Percentiles rank a stretch among this genome's conserved stretches.
These are phyloP conservation scores for Botryotinia globosa DNA, from an alignment of 2,329 filamentous ascomycete species.

Conservation along the genomic window DNA sequence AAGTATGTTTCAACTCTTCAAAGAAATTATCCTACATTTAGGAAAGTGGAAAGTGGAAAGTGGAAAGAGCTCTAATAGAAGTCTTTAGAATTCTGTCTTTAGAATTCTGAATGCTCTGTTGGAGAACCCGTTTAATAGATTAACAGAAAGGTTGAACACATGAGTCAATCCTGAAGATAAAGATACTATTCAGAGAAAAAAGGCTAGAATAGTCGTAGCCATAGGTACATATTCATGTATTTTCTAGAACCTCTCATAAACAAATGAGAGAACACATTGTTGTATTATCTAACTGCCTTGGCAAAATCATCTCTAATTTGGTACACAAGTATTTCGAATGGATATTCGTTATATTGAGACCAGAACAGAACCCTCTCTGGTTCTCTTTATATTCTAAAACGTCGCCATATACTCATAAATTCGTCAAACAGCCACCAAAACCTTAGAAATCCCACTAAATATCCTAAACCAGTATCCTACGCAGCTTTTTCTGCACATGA, in stretches of 20 bases:
- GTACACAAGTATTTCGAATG: no score
- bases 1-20: neutral
- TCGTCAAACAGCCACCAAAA: accelerated
- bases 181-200: no score
- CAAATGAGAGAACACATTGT: no score
- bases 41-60: no score
- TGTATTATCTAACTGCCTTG: neutral
- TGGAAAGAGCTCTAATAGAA: no score
- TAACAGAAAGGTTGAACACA: no score
- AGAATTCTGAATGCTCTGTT: no score
- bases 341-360: neutral
- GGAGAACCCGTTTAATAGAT: no score
- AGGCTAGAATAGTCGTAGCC: accelerated
- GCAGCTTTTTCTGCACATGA: neutral
- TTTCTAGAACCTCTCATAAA: neutral
- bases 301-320: neutral
- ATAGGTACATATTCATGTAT: neutral
- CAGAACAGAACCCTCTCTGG: neutral
- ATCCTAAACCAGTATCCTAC: neutral
- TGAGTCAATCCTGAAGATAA: no score
- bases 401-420: neutral
- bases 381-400: neutral
- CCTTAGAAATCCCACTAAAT: neutral
- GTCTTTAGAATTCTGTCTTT: no score
- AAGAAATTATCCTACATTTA: neutral